These are phyloP conservation scores for Trichophaea hybrida DNA, from an alignment of 2,329 filamentous ascomycete genomes.

Conservation along the genomic window DNA sequence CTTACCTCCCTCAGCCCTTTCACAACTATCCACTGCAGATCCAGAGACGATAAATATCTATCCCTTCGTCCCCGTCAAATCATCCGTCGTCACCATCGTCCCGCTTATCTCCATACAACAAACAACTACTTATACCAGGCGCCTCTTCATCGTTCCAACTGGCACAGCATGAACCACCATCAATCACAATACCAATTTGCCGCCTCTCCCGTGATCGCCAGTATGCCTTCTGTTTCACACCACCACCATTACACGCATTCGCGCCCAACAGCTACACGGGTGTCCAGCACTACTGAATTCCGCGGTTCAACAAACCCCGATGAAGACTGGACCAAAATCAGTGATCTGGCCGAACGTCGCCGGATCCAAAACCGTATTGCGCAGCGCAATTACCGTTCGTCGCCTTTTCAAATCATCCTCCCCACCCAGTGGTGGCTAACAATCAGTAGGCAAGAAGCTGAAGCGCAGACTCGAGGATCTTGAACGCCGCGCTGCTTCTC, in stretches of 20 bases:
- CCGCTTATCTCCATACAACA: neutral
- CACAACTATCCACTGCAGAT: neutral
- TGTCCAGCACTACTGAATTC: constrained; percentile 21
- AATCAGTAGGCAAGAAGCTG: constrained; percentile 63
- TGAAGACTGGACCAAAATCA: constrained; percentile 62
- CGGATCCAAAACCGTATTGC: constrained; percentile 58
- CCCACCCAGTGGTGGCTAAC: neutral
- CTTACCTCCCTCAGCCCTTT: neutral
- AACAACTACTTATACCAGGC: neutral
- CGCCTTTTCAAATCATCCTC: neutral
- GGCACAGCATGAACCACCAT: constrained; percentile 16
- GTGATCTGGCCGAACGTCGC: constrained; percentile 52
- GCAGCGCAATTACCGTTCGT: constrained; percentile 53
- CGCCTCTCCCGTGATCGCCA: constrained; percentile 15
- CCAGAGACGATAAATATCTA: constrained; percentile 1
- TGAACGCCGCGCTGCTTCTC: constrained; percentile 52
- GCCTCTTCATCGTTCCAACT: constrained; percentile 5
- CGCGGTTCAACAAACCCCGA: constrained; percentile 36
- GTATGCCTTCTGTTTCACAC: constrained; percentile 9
- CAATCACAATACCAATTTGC: constrained; percentile 15
- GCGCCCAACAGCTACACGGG: constrained; percentile 9
- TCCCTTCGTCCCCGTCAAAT: neutral
- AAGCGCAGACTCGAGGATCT: constrained; percentile 79
- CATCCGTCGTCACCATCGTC: constrained; percentile 14
- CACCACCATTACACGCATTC: constrained; percentile 16